Base-by-base conservation (phyloP, 495 filamentous ascomycete genomes). In the Aspergillus bertholletiae region DNA sequence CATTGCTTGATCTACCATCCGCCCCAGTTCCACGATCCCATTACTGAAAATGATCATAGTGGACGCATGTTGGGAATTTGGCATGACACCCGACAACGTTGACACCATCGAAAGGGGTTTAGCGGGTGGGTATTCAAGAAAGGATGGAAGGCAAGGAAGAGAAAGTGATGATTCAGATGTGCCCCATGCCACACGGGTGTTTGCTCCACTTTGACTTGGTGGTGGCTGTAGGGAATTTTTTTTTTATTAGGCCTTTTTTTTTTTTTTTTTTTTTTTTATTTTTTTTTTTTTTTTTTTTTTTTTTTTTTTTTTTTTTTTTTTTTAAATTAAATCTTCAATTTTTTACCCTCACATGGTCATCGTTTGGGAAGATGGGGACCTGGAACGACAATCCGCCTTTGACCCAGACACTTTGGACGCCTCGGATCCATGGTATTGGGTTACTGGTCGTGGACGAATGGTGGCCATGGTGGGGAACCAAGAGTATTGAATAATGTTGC, bases 21-120 rank as follows among this genome's bases (percentile, higher is more conserved):
- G 67, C 63, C 63, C 70, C 62, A 66, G 61, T 56, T 70, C 65
- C 69, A 72, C 67, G 72, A 73, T 73, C 62, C 64, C 65, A 67
- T 43, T 53, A 56, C 55, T 55, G 53, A 41, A 52, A 52, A 37
- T 47, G 45, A 52, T 28, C n/a, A 53, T 48, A 51, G 55, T 46
- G n/a, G 47, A 58, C 68, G 66, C 67, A 71, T 66, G 65, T 65
- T 73, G 64, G 67, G 62, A 51, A 43, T 27, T 30, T 53, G 51
- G 44, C 45, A 73, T 72, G 70, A 70, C 72, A 73, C 37, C 50
- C 37, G 35, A 41, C 69, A 66, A 73, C 70, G 70, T 74, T 74
- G 68, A 71, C 68, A 66, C 68, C 67, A 67, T 67, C 66, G 65
- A 70, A 70, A 69, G 22, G 56, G 65, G 71, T 51, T 58, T 70